Base-by-base conservation (phyloP, 1,284 basidiomycete species). In the Tylopilus sp. region DNA sequence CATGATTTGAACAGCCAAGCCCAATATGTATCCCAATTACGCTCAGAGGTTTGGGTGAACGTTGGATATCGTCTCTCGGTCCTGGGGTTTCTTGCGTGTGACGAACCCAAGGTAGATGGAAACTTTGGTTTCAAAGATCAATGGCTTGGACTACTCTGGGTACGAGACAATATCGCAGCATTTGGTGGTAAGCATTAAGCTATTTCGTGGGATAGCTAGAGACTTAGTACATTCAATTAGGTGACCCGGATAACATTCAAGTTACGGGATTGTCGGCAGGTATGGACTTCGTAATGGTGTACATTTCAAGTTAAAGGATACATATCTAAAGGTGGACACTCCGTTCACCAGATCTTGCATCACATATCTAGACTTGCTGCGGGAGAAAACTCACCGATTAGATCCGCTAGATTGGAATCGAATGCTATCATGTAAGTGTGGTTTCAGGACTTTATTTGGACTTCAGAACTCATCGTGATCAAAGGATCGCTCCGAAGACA, bases 111-210 rank as follows among this genome's bases (percentile, higher is more conserved):
- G 26, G 63, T 90, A 22, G 71, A 74, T 17, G 88, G 88, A 7
- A 91, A 91, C 62, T 85, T 83, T 63, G 88, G 88, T 0, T 90
- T 91, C 74, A 88, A 89, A 70, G 88, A 91, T 63, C 85, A 66
- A 28, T 67, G 64, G 59, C 32, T 64, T 24, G 64, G 49, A 15
- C 19, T 65, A 15, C 55, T 28, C 22, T 65, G 64, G 65, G 41
- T 67, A 8, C 62, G 46, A 10, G 64, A 63, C 10, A 64, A 67
- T 35, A 62, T 66, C 7, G 56, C 43, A 33, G 46, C 49, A 6
- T 65, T 66, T 37, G 64, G 62, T 33, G 64, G 63, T 62, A 43
- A 48, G 85, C 58, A 57, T 82, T 72, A 48, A 74, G 76, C 5
- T 83, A 85, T 61, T 85, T 39, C 63, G 65, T 11, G 64, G 72